Evolutionary conservation across 1,284 basidiomycete species (phyloP), one percentile per base, ranked within the genome.

Genomic region (Coniferiporia sulphurascens): DNA sequence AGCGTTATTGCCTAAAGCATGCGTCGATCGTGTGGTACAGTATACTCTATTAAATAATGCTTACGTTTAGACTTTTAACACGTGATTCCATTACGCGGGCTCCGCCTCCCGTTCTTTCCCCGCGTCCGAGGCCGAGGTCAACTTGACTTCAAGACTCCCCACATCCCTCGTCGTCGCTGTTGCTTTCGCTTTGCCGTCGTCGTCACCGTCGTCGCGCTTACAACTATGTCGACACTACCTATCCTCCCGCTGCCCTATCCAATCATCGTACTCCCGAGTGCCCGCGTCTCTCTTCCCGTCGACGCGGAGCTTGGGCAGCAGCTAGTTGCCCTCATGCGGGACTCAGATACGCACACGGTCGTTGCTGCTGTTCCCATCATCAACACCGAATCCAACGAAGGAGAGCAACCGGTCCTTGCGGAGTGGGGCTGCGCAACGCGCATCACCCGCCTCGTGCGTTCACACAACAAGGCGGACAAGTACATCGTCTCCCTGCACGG

Each of bases 31-130:
- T 5, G 27, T 5, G 27, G 27, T 27, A 27, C 27, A 27, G 27
- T 27, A 27, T 5, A 27, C 27, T 27, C 27, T 27, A 27, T 27
- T 27, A 27, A 27, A 27, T 27, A 27, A 27, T 95, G 95, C 67
- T 87, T 87, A 1, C 93, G 95, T 76, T 72, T 95, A 68, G 87
- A 85, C 68, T 86, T 82, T 38, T 86, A 65, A 87, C 95, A 74
- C 93, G 95, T 73, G 72, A 95, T 54, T 87, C 87, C 55, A 41
- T 38, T 54, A 38, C 41, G 36, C 36, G 10, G 17, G 34, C 8
- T 10, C 21, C 35, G 21, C 34, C 13, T 15, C 21, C 34, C 34
- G 41, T n/a, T 54, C 15, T 41, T 15, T 41, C 15, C 38, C 38
- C 38, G 38, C 38, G 38, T 41, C 38, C 15, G 27, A 27, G 27